phyloP scores from a whole-genome alignment of 2,329 filamentous ascomycete genomes.

The Colletotrichum gigasporum region DNA sequence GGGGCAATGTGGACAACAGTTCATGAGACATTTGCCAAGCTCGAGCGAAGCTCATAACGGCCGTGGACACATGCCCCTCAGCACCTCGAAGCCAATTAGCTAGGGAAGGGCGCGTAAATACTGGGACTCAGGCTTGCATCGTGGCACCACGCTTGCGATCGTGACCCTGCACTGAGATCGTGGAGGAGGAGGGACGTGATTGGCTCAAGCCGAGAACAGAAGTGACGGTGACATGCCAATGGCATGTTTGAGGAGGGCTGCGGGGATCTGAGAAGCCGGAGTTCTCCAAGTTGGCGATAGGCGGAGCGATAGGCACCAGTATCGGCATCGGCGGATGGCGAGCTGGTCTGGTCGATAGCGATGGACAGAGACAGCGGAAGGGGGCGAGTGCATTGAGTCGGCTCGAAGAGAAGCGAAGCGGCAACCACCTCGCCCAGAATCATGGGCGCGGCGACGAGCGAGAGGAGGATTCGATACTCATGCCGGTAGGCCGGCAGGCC shows the following conservation, averaged over 20 bases:
- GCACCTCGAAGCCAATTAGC: neutral
- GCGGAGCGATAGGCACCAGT: neutral
- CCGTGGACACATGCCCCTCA: neutral
- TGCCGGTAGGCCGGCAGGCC: neutral
- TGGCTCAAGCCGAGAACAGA: neutral
- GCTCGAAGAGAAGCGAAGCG: neutral
- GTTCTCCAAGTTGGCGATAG: conserved; percentile 12
- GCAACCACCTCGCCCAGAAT: neutral
- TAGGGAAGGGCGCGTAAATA: neutral
- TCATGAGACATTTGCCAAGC: neutral
- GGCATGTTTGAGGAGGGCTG: neutral
- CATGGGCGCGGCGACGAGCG: neutral
- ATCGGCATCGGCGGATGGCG: neutral
- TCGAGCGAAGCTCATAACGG: neutral
- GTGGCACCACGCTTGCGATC: neutral
- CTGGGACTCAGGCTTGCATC: neutral
- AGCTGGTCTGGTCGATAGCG: neutral
- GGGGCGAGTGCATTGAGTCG: neutral
- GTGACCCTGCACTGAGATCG: neutral
- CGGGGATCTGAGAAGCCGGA: neutral
- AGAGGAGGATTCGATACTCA: neutral
- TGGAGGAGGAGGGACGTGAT: neutral
- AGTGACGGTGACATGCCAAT: neutral
- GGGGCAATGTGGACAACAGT: no score
- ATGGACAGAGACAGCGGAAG: neutral